Evolutionary conservation across 345 rosid genomes (phyloP).

Genomic region (Boechera stricta): DNA sequence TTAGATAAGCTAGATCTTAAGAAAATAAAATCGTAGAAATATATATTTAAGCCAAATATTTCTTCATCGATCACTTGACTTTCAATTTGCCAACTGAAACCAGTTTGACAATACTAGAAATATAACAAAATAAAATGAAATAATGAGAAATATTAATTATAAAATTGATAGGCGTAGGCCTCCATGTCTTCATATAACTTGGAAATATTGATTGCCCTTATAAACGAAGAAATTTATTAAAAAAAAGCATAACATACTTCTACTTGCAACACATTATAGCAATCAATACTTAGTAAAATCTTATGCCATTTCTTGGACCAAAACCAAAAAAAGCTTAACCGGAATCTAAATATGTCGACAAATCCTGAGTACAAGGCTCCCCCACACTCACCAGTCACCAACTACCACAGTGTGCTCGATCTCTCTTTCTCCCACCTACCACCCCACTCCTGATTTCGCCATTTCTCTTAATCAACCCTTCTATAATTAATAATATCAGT

Average conservation of each 20-base stretch:
- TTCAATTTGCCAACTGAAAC: background rate
- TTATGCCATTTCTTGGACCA: slow-evolving; percentile 22
- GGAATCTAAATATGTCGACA: slow-evolving; percentile 31
- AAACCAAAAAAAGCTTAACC: slow-evolving; percentile 28
- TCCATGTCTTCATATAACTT: background rate
- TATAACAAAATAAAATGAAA: background rate
- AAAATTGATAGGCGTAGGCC: background rate
- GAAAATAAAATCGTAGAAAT: background rate
- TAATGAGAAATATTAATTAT: background rate
- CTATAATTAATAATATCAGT: background rate
- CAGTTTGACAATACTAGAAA: background rate
- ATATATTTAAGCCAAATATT: background rate
- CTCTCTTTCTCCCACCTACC: slow-evolving; percentile 45
- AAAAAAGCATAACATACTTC: background rate
- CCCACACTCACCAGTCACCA: slow-evolving; percentile 37
- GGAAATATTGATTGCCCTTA: background rate
- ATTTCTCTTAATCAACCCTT: slow-evolving; percentile 26
- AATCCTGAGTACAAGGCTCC: slow-evolving; percentile 36
- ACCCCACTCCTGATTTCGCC: slow-evolving; percentile 40
- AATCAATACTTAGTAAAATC: slow-evolving; percentile 6
- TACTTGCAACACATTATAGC: slow-evolving; percentile 18
- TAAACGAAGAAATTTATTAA: background rate
- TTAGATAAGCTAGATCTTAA: background rate
- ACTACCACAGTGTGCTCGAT: slow-evolving; percentile 27
- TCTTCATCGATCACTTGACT: slow-evolving; percentile 1